Evolutionary conservation across 1,284 basidiomycete genomes (phyloP).

Genomic region (Cryptococcus sp.): DNA sequence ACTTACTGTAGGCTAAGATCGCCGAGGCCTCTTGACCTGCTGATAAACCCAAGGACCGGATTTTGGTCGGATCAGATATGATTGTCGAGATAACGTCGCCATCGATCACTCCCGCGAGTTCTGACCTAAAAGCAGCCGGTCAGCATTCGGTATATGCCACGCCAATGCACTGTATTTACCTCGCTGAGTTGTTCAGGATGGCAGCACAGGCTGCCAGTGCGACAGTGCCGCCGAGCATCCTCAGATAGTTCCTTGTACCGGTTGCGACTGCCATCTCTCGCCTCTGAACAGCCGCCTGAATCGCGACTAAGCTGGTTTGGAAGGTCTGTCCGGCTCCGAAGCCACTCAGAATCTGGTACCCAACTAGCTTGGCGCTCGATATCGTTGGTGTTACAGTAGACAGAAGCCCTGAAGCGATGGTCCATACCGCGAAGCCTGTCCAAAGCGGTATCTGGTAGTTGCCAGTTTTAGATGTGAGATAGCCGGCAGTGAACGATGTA

Average conservation of each 20-base stretch:
- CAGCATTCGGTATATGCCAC: too few species aligned
- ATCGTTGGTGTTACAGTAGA: slow-evolving; percentile 62
- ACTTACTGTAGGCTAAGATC: slow-evolving; percentile 30
- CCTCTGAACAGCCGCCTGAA: slow-evolving; percentile 57
- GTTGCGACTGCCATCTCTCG: slow-evolving; percentile 45
- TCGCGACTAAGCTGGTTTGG: slow-evolving; percentile 48
- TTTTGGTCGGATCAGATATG: slow-evolving; percentile 31
- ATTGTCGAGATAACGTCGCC: slow-evolving; percentile 10
- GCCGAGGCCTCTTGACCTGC: slow-evolving; percentile 17
- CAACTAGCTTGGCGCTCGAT: slow-evolving; percentile 60
- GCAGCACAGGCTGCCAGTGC: slow-evolving; percentile 28
- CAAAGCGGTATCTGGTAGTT: slow-evolving; percentile 65
- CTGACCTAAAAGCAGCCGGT: slow-evolving; percentile 18
- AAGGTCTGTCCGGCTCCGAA: slow-evolving; percentile 62
- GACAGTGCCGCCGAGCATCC: slow-evolving; percentile 36
- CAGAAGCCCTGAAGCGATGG: slow-evolving; percentile 66
- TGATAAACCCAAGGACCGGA: slow-evolving; percentile 19
- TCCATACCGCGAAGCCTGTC: slow-evolving; percentile 66
- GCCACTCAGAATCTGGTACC: slow-evolving; percentile 68
- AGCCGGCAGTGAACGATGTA: slow-evolving; percentile 56
- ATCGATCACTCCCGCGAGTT: slow-evolving; percentile 2
- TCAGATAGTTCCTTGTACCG: slow-evolving; percentile 38
- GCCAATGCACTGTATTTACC: too few species aligned
- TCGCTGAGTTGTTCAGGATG: slow-evolving; percentile 29
- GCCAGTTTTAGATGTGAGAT: slow-evolving; percentile 67